Base-by-base conservation (phyloP, 306 rosid species). In the Myrica gale region DNA sequence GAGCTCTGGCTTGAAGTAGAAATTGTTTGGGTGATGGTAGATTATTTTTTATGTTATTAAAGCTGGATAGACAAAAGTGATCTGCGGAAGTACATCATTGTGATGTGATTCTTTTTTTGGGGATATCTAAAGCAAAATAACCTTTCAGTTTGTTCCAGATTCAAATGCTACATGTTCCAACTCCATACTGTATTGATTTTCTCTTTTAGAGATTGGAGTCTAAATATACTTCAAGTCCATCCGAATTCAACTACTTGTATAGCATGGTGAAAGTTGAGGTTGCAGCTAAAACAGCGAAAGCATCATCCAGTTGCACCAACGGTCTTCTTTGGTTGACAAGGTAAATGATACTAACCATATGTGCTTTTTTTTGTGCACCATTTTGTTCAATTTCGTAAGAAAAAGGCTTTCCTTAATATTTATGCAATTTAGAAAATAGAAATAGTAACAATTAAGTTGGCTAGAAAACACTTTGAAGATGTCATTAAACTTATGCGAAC, bases 301-400 rank as follows among this genome's bases (percentile, higher is more conserved):
- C 86, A 73, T 88, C 98, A 74, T 96, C 99, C 78, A 96, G 99
- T 81, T 90, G 98, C 85, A 77, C 99, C 78, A 96, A 96, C 80
- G 99, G 99, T 62, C 98, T 96, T 85, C 98, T 96, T 77, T 96
- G 99, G 99, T 83, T 96, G 86, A 96, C 99, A 67, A 96, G 99
- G 99, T 92, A 84, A 80, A 50, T 56, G 65, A 55, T 43, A 61
- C 39, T 53, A 68, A 37, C 53, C 13, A 1, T 48, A 48, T 32
- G 37, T 32, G 37, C 37, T 32, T 32, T 2, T 32, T 32, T 32
- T 2, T 32, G 37, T 32, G 37, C 37, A 32, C 37, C 3, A 32
- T 32, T 32, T 32, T 32, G 37, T 32, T 32, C 3, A 32, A 32
- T 32, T 32, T 32, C 37, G 3, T 32, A 32, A 2, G 37, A 32